Evolutionary conservation across 176 grass and related monocot species (phyloP).

Genomic region (Avena eriantha): DNA sequence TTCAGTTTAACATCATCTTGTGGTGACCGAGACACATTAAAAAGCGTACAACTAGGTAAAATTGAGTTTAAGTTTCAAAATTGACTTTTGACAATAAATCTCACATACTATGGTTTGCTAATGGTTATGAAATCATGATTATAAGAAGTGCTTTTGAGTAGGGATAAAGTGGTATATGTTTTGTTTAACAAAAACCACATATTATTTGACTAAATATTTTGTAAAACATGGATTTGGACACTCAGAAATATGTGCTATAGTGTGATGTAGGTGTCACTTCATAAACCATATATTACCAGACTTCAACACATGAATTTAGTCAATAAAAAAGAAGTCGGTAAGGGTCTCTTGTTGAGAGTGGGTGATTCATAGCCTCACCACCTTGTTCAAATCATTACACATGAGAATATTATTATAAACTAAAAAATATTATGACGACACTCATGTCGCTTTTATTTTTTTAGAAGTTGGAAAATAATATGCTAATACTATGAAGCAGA

Average conservation of each 20-base stretch:
- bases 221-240: not conserved
- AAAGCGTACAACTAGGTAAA: not conserved
- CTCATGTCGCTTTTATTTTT: not conserved
- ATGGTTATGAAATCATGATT: not conserved
- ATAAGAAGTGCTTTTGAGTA: not conserved
- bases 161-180: not conserved
- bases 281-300: not conserved
- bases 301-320: not conserved
- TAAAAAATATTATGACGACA: not conserved
- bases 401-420: not conserved
- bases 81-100: not conserved
- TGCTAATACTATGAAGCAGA: not conserved
- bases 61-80: not conserved
- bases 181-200: not conserved
- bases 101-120: not conserved
- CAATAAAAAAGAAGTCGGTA: not conserved
- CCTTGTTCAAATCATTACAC: not conserved
- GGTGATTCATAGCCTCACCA: not conserved
- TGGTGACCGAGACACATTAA: not conserved
- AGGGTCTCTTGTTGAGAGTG: not conserved
- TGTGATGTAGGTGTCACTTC: not conserved
- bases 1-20: not conserved
- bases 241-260: not conserved
- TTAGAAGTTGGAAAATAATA: not conserved
- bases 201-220: not conserved